phyloP scores from a whole-genome alignment of 345 rosid species.

The Firmiana major region DNA sequence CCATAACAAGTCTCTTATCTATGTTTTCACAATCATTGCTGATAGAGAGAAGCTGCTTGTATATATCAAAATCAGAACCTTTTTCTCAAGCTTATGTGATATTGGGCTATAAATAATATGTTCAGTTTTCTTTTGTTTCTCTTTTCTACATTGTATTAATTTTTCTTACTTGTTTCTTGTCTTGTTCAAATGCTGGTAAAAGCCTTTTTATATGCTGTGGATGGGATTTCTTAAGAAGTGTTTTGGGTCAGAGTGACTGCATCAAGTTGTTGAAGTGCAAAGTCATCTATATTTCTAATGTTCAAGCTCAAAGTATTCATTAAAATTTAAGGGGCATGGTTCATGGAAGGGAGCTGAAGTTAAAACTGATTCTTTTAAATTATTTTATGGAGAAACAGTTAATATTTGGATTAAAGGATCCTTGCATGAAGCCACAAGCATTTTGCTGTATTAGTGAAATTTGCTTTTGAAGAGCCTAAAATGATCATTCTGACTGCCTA shows the following conservation, averaged over 20 bases:
- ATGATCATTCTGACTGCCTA: conserved; percentile 13
- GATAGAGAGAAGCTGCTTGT: not conserved
- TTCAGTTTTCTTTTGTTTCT: not conserved
- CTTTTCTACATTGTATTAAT: conserved; percentile 14
- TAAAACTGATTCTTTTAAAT: conserved; percentile 18
- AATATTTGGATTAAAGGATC: conserved; percentile 9
- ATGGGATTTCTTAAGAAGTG: conserved; percentile 38
- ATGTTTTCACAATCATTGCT: not conserved
- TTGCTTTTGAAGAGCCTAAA: conserved; percentile 13
- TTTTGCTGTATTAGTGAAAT: conserved; percentile 11
- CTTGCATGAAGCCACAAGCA: conserved; percentile 15
- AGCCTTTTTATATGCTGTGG: conserved; percentile 47
- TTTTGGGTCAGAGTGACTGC: conserved; percentile 44
- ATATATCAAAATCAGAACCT: not conserved
- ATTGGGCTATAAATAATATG: not conserved
- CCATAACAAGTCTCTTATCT: not conserved
- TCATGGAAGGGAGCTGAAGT: conserved; percentile 25
- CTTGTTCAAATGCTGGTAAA: conserved; percentile 33
- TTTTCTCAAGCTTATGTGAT: not conserved
- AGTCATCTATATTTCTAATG: conserved; percentile 25
- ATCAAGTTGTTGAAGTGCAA: conserved; percentile 47
- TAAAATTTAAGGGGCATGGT: conserved; percentile 22
- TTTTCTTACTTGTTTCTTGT: conserved; percentile 20
- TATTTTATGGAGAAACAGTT: conserved; percentile 8
- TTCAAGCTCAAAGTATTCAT: conserved; percentile 22